These are phyloP conservation scores for Tulasnella sp. DNA, from an alignment of 768 basidiomycete genomes.

Conservation along the genomic window DNA sequence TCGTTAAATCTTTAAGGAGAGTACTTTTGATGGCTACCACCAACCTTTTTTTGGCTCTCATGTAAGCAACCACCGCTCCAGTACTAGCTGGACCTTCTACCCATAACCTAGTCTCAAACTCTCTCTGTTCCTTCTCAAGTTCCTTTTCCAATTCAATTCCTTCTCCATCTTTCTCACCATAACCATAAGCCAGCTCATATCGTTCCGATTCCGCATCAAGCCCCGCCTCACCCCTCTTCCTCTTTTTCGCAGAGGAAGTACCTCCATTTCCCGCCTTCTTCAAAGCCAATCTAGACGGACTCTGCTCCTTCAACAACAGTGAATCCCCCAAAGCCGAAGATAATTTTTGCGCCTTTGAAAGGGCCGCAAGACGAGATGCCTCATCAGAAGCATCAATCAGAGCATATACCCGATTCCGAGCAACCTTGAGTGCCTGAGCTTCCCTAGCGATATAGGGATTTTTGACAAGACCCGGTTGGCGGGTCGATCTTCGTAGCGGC, in stretches of 20 bases:
- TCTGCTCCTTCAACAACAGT: constrained; percentile 1
- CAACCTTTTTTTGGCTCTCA: constrained; percentile 7
- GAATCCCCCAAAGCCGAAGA: not conserved
- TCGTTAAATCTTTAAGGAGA: too few species aligned
- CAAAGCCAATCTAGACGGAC: not conserved
- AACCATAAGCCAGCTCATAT: constrained; percentile 12
- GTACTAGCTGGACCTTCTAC: constrained; percentile 9
- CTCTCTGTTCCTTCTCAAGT: constrained; percentile 11
- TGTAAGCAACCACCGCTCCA: constrained; percentile 9
- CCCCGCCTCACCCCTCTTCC: constrained; percentile 1
- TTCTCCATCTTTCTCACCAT: constrained; percentile 13
- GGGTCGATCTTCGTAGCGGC: constrained; percentile 6
- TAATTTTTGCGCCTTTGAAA: not conserved
- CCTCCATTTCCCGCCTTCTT: not conserved
- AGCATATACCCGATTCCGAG: constrained; percentile 10
- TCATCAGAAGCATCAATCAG: constrained; percentile 14
- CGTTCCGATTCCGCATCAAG: not conserved
- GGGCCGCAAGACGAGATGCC: constrained; percentile 1
- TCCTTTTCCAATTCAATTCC: constrained; percentile 16
- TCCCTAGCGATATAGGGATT: constrained; percentile 13
- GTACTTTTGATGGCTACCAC: constrained; percentile 1
- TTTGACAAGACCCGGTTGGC: constrained; percentile 9
- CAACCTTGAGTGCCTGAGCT: constrained; percentile 8
- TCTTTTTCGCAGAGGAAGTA: too few species aligned
- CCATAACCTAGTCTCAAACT: constrained; percentile 5